Evolutionary conservation across 306 rosid genomes (phyloP), one percentile per base, ranked within the genome.

Genomic region (Acacia confusa): DNA sequence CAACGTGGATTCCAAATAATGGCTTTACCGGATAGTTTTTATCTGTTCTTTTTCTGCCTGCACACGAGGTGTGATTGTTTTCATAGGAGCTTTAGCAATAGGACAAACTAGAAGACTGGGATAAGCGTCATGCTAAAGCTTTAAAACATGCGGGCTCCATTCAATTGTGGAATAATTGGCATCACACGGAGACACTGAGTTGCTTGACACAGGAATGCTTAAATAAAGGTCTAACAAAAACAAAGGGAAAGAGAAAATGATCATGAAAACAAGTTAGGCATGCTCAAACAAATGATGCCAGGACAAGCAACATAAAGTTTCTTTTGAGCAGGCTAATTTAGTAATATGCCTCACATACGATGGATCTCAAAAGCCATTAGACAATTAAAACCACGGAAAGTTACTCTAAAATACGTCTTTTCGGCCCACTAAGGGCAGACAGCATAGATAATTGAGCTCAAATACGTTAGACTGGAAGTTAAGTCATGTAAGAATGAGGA

Each of bases 251-350:
- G 91, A 65, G 85, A 76, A 75, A 72, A 64, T 83, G 83, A 86
- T 86, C 61, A 88, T 90, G 84, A 85, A 82, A 58, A 86, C 88
- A 86, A 80, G 89, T 84, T 84, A 85, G 66, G 90, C 97, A 90
- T 90, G 92, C 92, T 84, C 82, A 84, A 86, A 88, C 88, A 88
- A 92, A 92, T 77, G 78, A 82, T 87, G 91, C 72, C 53, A 77
- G 75, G 89, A 77, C 84, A 83, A 87, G 87, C 86, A 91, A 82
- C 88, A 87, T 81, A 94, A 94, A 90, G 90, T 78, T 66, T 78
- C 88, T 79, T 15, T 88, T 70, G 78, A 67, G 83, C 79, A 55
- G 71, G 63, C 58, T 52, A 88, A 63, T 55, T 80, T 36, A 75
- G 80, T 82, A 85, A 77, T 73, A 80, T 68, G 81, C 19, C 27